Percentiles rank a stretch among this genome's conserved stretches.
These are phyloP conservation scores for Tetrahymena malaccensis DNA, from an alignment of 73 alveolate species.

Conservation along the genomic window DNA sequence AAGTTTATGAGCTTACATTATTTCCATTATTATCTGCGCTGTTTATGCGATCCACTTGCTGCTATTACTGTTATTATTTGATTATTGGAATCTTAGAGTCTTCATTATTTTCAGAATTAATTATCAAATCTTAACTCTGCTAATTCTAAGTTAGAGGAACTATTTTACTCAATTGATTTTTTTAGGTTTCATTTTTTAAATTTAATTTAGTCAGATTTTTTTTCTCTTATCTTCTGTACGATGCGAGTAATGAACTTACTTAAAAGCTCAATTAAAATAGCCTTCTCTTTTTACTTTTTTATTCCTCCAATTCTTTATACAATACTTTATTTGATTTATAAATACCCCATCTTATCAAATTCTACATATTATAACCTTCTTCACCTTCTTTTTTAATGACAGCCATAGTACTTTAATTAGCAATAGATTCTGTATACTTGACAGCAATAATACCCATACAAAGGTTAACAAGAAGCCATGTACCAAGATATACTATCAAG, in stretches of 20 bases:
- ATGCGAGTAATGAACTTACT: neutral
- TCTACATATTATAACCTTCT: neutral
- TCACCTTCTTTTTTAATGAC: neutral
- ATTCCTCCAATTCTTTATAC: neutral
- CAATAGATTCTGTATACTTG: conserved; percentile 33
- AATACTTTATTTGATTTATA: neutral
- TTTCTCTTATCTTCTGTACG: neutral
- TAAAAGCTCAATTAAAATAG: neutral
- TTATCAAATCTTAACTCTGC: neutral
- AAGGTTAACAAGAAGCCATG: conserved; percentile 76
- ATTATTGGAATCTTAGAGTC: neutral
- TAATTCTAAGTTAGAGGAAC: neutral
- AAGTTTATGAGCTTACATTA: neutral
- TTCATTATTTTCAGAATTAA: neutral
- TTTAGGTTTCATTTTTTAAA: neutral
- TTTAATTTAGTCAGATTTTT: neutral
- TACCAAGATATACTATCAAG: conserved; percentile 72
- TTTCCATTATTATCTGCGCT: neutral
- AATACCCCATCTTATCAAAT: neutral
- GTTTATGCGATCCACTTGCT: neutral
- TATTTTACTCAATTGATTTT: neutral
- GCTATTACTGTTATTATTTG: too few species aligned
- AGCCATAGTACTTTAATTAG: neutral
- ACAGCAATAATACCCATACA: conserved; percentile 84
- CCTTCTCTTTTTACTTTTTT: neutral